Evolutionary conservation across 257 asterid genomes (phyloP).

Genomic region (Striga asiatica): DNA sequence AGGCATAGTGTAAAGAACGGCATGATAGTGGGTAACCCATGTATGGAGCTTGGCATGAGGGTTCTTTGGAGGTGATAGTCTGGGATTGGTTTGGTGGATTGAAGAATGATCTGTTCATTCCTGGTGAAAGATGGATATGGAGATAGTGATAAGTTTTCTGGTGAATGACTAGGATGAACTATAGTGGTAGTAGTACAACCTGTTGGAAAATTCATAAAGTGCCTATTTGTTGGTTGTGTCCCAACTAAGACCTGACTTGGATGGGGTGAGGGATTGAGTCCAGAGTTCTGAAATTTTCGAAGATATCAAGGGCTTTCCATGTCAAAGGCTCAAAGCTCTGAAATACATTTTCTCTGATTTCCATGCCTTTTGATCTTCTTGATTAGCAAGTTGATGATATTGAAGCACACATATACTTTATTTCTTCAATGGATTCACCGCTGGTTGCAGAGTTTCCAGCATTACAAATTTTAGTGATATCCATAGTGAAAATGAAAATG

Average conservation of each 20-base stretch:
- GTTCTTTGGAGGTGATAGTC: background rate
- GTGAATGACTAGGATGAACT: background rate
- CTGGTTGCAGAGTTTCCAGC: background rate
- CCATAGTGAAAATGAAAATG: background rate
- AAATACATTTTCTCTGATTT: background rate
- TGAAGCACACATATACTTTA: background rate
- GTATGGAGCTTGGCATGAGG: background rate
- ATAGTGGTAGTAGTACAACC: background rate
- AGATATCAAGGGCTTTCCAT: background rate
- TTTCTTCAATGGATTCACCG: background rate
- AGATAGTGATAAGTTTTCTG: background rate
- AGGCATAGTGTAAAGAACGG: background rate
- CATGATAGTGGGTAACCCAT: background rate
- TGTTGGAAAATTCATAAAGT: background rate
- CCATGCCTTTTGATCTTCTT: background rate
- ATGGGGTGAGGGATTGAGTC: background rate
- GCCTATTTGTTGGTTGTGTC: background rate
- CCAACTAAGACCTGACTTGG: conserved; percentile 2
- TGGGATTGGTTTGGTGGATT: conserved; percentile 2
- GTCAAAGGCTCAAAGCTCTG: background rate
- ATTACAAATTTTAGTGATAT: background rate
- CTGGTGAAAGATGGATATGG: conserved; percentile 4
- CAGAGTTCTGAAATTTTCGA: background rate
- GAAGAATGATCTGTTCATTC: background rate
- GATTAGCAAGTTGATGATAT: background rate